Percentiles rank a stretch among this genome's conserved stretches.
These are phyloP conservation scores for Tilletiopsis washingtonensis DNA, from an alignment of 1,284 basidiomycete species.

Conservation along the genomic window DNA sequence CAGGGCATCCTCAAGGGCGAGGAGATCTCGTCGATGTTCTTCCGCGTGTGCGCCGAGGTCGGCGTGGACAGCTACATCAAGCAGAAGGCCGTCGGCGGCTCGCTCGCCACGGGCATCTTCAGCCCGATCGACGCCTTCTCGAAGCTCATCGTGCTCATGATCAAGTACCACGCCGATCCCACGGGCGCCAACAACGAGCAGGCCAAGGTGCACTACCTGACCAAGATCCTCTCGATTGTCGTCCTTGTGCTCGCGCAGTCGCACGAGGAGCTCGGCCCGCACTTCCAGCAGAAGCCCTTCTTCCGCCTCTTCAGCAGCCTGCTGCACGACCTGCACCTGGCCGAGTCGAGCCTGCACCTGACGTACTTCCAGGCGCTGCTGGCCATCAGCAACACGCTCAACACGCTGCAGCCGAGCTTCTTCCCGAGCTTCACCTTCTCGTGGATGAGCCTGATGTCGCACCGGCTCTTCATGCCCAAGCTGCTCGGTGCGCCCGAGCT, in stretches of 20 bases:
- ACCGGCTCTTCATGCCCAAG: slow-evolving; percentile 95
- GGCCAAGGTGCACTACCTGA: slow-evolving; percentile 91
- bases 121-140: slow-evolving; percentile 93
- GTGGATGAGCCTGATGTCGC: slow-evolving; percentile 93
- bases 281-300: slow-evolving; percentile 96
- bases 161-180: slow-evolving; percentile 97
- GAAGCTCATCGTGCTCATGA: slow-evolving; percentile 89
- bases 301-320: slow-evolving; percentile 97
- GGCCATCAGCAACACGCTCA: slow-evolving; percentile 83
- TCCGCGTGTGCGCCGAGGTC: slow-evolving; percentile 92
- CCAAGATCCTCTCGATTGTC: slow-evolving; percentile 95
- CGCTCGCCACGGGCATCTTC: slow-evolving; percentile 63
- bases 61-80: slow-evolving; percentile 88
- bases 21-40: slow-evolving; percentile 94
- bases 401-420: slow-evolving; percentile 88
- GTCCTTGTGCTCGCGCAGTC: slow-evolving; percentile 88
- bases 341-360: slow-evolving; percentile 69
- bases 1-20: slow-evolving; percentile 94
- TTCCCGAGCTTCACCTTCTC: slow-evolving; percentile 98
- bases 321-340: slow-evolving; percentile 77
- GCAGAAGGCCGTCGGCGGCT: slow-evolving; percentile 68
- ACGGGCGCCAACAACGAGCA: slow-evolving; percentile 76
- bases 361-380: slow-evolving; percentile 84
- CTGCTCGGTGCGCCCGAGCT: slow-evolving; percentile 56
- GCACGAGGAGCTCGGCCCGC: slow-evolving; percentile 83